A percentile compares a stretch with the other conserved stretches of the same genome.
Conservation (phyloP, 495 filamentous ascomycete genomes). For the Trichoderma orchidacearum region DNA sequence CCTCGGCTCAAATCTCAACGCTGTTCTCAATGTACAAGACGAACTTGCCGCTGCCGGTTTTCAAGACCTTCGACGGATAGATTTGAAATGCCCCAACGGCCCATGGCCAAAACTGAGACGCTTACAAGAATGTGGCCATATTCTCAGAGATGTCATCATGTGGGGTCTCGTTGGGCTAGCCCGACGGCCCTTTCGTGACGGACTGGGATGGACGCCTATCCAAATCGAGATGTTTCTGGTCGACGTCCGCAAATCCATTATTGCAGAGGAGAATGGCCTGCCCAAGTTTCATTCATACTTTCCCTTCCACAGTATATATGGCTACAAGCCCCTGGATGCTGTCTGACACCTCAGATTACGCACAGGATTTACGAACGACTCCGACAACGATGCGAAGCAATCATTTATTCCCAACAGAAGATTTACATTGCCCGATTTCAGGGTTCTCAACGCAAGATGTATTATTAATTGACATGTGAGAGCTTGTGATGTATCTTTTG, state of each 20-base stretch:
- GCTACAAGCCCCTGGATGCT: constrained; percentile 13
- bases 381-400: neutral
- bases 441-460: too few species aligned
- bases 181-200: constrained; percentile 12
- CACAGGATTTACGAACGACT: neutral
- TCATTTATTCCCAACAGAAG: too few species aligned
- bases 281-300: constrained; percentile 17
- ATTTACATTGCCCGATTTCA: too few species aligned
- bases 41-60: constrained; percentile 17
- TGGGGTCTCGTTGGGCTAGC: constrained; percentile 20
- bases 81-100: constrained; percentile 20
- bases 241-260: constrained; percentile 20
- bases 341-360: neutral
- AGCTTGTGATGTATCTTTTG: too few species aligned
- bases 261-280: constrained; percentile 8
- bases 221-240: constrained; percentile 27
- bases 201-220: constrained; percentile 18
- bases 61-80: constrained; percentile 7
- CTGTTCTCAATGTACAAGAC: constrained; percentile 7
- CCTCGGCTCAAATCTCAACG: constrained; percentile 15
- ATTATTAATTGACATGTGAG: too few species aligned
- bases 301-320: constrained; percentile 16
- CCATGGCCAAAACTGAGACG: constrained; percentile 18
- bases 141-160: constrained; percentile 19
- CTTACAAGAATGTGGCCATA: constrained; percentile 17